These are phyloP conservation scores for Grosmannia serpens DNA, from an alignment of 2,329 filamentous ascomycete species.

Conservation along the genomic window DNA sequence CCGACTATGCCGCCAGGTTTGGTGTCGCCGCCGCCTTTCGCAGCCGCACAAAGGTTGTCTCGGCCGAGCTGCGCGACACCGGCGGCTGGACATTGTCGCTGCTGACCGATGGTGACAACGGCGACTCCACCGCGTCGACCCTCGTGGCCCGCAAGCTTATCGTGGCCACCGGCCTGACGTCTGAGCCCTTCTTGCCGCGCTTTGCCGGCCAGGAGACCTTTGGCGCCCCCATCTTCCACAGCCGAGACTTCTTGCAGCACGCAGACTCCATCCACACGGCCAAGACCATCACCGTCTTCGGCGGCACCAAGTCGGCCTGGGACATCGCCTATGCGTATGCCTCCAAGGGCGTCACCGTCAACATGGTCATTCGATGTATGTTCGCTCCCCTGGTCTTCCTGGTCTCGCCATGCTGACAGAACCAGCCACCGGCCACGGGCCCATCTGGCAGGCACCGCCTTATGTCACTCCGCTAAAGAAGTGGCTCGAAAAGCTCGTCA, in stretches of 20 bases:
- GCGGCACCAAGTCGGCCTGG: conserved; percentile 53
- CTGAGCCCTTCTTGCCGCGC: conserved; percentile 33
- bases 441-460: conserved; percentile 44
- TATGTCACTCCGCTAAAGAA: conserved; percentile 57
- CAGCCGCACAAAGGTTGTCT: conserved; percentile 25
- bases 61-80: conserved; percentile 28
- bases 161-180: conserved; percentile 44
- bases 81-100: conserved; percentile 32
- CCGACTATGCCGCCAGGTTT: conserved; percentile 31
- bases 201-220: conserved; percentile 36
- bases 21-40: conserved; percentile 28
- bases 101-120: conserved; percentile 10
- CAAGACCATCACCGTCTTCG: conserved; percentile 43
- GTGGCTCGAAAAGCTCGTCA: conserved; percentile 56
- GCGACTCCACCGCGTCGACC: conserved; percentile 11
- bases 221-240: conserved; percentile 36
- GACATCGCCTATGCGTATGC: conserved; percentile 54
- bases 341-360: conserved; percentile 39
- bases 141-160: conserved; percentile 35
- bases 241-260: conserved; percentile 31
- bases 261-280: conserved; percentile 27
- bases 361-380: conserved; percentile 46
- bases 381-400: too few relatives aligned
- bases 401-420: not conserved
- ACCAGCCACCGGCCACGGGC: conserved; percentile 38